Conservation (phyloP, 2,329 filamentous ascomycete genomes). For the Ophioceras dolichostomum region DNA sequence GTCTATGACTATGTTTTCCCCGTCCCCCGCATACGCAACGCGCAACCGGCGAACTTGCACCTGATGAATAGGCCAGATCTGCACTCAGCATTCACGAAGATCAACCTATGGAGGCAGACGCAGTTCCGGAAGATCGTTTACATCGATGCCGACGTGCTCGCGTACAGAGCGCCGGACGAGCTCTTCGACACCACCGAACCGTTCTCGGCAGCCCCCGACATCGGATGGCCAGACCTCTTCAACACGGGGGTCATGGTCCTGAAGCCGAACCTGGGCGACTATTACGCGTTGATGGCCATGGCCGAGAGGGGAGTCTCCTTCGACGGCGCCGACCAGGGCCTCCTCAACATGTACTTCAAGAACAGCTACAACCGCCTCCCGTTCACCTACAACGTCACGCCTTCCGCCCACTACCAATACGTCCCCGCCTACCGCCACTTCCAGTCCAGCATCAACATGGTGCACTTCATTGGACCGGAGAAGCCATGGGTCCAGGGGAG, state of each 20-base stretch:
- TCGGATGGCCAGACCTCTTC: conserved; percentile 97
- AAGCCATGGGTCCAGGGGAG: conserved; percentile 78
- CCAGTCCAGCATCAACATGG: conserved; percentile 75
- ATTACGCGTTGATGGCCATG: conserved; percentile 72
- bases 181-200: conserved; percentile 56
- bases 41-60: conserved; percentile 67
- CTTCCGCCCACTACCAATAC: conserved; percentile 95
- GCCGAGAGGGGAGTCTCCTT: conserved; percentile 84
- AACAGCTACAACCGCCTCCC: conserved; percentile 74
- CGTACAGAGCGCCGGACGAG: conserved; percentile 82
- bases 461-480: conserved; percentile 85
- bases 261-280: conserved; percentile 75
- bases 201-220: conserved; percentile 73
- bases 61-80: conserved; percentile 89
- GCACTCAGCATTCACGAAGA: conserved; percentile 90
- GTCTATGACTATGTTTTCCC: conserved; percentile 85
- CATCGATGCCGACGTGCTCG: conserved; percentile 88
- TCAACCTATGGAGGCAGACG: conserved; percentile 81
- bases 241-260: conserved; percentile 97
- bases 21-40: conserved; percentile 67
- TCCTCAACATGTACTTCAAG: conserved; percentile 90
- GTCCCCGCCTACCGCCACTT: conserved; percentile 90
- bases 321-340: conserved; percentile 90
- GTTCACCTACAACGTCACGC: conserved; percentile 96
- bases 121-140: conserved; percentile 92